phyloP scores from a whole-genome alignment of 306 rosid genomes.

The Malus fusca region DNA sequence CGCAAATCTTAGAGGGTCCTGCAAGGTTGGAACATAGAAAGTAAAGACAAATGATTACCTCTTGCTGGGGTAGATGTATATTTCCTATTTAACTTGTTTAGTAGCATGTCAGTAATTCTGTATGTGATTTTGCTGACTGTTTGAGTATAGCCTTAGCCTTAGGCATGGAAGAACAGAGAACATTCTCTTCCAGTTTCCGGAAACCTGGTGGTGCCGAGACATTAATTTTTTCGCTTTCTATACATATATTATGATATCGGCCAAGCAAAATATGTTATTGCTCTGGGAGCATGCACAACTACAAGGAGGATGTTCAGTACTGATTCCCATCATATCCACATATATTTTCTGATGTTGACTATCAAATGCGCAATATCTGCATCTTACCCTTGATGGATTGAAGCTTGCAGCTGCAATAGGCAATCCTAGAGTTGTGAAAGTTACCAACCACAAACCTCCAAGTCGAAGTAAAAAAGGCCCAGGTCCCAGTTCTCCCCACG shows the following conservation, averaged over 20 bases:
- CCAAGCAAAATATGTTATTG: too few relatives aligned
- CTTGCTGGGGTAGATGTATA: neutral
- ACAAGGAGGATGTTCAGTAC: too few relatives aligned
- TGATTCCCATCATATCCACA: neutral
- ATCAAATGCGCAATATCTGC: neutral
- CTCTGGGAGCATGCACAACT: too few relatives aligned
- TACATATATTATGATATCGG: neutral
- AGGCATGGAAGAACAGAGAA: neutral
- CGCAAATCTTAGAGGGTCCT: slow-evolving; percentile 87
- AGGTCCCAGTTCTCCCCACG: slow-evolving; percentile 92
- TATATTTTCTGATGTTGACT: neutral
- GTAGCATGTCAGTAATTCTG: neutral
- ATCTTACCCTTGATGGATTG: slow-evolving; percentile 81
- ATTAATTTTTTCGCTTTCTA: neutral
- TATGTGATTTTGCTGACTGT: neutral
- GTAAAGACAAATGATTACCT: neutral
- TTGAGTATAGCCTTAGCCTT: neutral
- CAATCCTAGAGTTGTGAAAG: slow-evolving; percentile 67
- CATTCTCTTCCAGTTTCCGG: neutral
- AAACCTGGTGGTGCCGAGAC: neutral
- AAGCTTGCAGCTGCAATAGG: slow-evolving; percentile 96
- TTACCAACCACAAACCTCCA: slow-evolving; percentile 86
- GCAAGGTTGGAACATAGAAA: slow-evolving; percentile 28
- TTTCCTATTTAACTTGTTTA: neutral
- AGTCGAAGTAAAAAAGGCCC: slow-evolving; percentile 80